Conservation (phyloP, 345 rosid genomes). For the Salix viminalis region DNA sequence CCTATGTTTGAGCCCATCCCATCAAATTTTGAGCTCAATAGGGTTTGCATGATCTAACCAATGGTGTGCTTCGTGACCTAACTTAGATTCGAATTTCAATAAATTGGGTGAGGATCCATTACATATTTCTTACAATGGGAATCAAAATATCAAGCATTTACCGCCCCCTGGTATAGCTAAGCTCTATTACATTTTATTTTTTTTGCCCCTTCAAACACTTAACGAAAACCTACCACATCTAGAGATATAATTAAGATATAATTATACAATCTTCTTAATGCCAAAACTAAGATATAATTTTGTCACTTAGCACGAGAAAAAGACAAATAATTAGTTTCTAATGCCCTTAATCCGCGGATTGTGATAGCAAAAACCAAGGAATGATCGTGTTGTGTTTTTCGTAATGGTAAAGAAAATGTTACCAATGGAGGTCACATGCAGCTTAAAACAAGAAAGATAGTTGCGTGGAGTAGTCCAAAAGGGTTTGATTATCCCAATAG, state of each 20-base stretch:
- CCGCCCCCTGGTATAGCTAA: background rate
- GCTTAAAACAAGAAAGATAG: slow-evolving; percentile 2
- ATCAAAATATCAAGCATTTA: background rate
- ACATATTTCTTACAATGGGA: background rate
- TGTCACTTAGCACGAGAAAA: background rate
- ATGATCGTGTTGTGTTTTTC: background rate
- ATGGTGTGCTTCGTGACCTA: background rate
- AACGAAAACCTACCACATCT: background rate
- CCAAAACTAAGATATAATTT: background rate
- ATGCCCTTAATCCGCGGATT: background rate
- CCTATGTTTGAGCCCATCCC: background rate
- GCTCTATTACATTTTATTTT: background rate
- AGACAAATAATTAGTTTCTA: background rate
- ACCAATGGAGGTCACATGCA: background rate
- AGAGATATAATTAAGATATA: too few species aligned
- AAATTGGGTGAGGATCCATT: background rate
- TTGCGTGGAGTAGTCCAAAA: background rate
- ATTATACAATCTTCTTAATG: background rate
- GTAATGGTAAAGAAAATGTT: background rate
- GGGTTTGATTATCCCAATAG: background rate
- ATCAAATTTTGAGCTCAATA: background rate
- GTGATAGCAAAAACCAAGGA: background rate
- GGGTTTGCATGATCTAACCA: background rate
- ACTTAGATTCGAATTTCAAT: background rate
- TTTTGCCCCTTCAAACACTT: too few species aligned